Percentiles rank a stretch among this genome's conserved stretches.
These are phyloP conservation scores for Mycena kentingensis DNA, from an alignment of 768 basidiomycete species.

Conservation along the genomic window DNA sequence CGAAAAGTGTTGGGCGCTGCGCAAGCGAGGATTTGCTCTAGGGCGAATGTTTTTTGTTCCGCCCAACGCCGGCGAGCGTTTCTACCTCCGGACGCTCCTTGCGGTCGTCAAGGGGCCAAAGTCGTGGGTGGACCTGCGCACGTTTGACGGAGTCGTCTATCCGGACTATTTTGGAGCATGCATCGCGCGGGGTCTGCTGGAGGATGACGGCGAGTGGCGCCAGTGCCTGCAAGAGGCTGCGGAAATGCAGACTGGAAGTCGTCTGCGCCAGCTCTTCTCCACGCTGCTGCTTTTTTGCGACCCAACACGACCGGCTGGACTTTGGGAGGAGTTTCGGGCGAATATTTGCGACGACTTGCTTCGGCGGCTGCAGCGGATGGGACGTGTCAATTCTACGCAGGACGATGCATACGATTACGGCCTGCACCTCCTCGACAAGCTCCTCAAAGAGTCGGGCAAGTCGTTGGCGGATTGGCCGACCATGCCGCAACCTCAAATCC, in stretches of 20 bases:
- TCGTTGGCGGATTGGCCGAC: not conserved
- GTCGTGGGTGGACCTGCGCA: not conserved
- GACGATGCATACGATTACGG: slow-evolving; percentile 12
- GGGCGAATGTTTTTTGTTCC: slow-evolving; percentile 44
- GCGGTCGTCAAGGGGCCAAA: slow-evolving; percentile 7
- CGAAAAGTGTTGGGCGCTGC: slow-evolving; percentile 30
- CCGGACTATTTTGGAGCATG: slow-evolving; percentile 6
- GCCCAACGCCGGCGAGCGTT: slow-evolving; percentile 9
- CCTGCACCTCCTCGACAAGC: slow-evolving; percentile 3
- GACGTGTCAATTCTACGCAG: not conserved
- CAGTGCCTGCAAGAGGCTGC: slow-evolving; percentile 40
- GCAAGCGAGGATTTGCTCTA: slow-evolving; percentile 35
- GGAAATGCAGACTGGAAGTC: slow-evolving; percentile 34
- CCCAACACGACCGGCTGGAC: not conserved
- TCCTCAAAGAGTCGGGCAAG: slow-evolving; percentile 6
- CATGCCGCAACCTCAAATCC: not conserved
- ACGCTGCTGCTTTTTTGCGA: slow-evolving; percentile 25
- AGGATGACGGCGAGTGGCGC: slow-evolving; percentile 46
- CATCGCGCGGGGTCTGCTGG: slow-evolving; percentile 34
- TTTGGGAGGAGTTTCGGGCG: slow-evolving; percentile 9
- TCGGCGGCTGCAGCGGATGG: slow-evolving; percentile 3
- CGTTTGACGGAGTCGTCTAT: slow-evolving; percentile 13
- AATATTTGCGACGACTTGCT: slow-evolving; percentile 13
- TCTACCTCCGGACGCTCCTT: slow-evolving; percentile 11
- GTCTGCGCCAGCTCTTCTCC: slow-evolving; percentile 37